A percentile compares a stretch with the other conserved stretches of the same genome.
Conservation (phyloP, 1,139 yeast species). For the Saccharomycopsis hybrid region DNA sequence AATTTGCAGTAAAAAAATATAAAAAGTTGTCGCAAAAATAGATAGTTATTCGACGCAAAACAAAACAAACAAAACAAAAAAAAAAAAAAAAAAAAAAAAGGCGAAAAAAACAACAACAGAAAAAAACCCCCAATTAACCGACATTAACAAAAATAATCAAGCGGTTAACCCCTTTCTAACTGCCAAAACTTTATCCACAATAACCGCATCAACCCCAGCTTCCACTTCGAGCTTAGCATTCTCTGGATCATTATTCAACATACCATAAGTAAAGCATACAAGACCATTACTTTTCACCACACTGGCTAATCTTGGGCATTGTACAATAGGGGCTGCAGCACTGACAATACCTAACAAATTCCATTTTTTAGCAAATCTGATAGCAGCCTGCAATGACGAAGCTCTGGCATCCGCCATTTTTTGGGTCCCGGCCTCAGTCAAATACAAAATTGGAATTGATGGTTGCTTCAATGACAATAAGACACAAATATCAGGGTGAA, state of each 20-base stretch:
- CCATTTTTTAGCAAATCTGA: conserved; percentile 89
- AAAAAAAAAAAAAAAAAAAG: not conserved
- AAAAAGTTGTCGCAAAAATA: no score
- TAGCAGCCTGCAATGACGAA: conserved; percentile 81
- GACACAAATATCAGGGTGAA: conserved; percentile 90
- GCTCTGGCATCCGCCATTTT: conserved; percentile 88
- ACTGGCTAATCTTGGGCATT: conserved; percentile 82
- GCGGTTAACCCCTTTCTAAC: conserved; percentile 67
- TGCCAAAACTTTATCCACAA: conserved; percentile 90
- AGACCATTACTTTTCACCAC: conserved; percentile 87
- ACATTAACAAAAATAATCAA: not conserved
- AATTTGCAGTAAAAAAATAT: no score
- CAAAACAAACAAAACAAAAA: no score
- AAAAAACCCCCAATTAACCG: not conserved
- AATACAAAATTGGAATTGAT: conserved; percentile 77
- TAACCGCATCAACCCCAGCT: conserved; percentile 96
- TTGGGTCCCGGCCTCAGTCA: conserved; percentile 83
- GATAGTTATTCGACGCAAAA: no score
- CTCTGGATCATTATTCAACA: conserved; percentile 76
- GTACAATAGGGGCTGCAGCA: conserved; percentile 77
- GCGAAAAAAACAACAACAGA: not conserved
- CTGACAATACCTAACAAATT: conserved; percentile 87
- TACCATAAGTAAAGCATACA: conserved; percentile 92
- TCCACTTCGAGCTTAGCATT: conserved; percentile 81
- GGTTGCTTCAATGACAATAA: conserved; percentile 89